Evolutionary conservation across 1,139 yeast genomes (phyloP).

Genomic region (Blastobotrys serpentis): DNA sequence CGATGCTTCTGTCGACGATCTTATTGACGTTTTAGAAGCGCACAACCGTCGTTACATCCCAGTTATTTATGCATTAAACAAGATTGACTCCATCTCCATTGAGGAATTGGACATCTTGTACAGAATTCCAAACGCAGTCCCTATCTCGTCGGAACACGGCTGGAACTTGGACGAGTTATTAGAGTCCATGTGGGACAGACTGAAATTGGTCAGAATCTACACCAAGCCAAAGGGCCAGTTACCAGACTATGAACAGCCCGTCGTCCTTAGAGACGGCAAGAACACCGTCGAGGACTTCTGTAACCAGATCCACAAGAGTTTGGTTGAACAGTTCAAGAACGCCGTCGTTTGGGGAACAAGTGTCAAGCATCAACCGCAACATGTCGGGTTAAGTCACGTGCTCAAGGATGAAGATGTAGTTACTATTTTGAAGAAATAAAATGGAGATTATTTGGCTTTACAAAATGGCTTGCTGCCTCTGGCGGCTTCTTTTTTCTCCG

Average conservation of each 20-base stretch:
- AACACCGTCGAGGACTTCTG: constrained; percentile 94
- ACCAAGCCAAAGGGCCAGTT: constrained; percentile 93
- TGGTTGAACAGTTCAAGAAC: constrained; percentile 88
- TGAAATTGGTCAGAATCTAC: constrained; percentile 88
- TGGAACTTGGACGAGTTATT: constrained; percentile 96
- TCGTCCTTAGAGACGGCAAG: constrained; percentile 77
- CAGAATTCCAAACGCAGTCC: constrained; percentile 94
- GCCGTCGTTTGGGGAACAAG: constrained; percentile 90
- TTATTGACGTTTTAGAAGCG: constrained; percentile 91
- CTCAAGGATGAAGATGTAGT: constrained; percentile 96
- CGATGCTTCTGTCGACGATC: constrained; percentile 95
- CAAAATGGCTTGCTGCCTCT: too few relatives aligned
- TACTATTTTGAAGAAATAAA: constrained; percentile 77
- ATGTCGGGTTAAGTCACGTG: constrained; percentile 79
- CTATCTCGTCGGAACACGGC: constrained; percentile 90
- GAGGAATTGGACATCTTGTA: constrained; percentile 88
- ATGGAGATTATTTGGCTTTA: too few relatives aligned
- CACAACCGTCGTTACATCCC: constrained; percentile 91
- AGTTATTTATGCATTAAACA: constrained; percentile 88
- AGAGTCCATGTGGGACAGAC: constrained; percentile 91
- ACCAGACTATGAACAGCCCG: constrained; percentile 95
- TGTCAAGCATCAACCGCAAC: constrained; percentile 98
- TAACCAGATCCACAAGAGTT: constrained; percentile 90
- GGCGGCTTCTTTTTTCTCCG: not conserved
- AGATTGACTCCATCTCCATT: constrained; percentile 89